Evolutionary conservation across 2,329 filamentous ascomycete species (phyloP), one percentile per base, ranked within the genome.

Genomic region (Endoconidiophora polonica): DNA sequence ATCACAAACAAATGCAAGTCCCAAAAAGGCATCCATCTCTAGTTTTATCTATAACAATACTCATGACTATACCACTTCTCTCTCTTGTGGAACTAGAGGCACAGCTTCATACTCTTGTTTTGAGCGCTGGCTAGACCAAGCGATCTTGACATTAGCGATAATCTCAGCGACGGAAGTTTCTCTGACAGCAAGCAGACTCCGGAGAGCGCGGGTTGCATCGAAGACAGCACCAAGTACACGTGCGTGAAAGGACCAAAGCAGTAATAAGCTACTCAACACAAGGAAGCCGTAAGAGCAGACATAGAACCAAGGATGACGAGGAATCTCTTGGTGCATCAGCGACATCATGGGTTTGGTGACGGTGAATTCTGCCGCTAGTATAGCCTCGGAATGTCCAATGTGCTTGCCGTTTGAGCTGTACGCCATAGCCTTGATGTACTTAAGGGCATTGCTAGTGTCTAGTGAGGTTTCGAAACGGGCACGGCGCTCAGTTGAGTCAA

Each of bases 391-490:
- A 6, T 22, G 23, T 1, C 24, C 26, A 9, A 39, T 29, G 4
- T 36, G 24, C 10, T 29, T 43, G 26, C 47, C 47, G 2, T 16
- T n/a, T 10, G 47, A 22, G n/a, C 43, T 39, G 22, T 43, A 49
- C 3, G 47, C 38, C 6, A 33, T 16, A 7, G 38, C 47, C n/a
- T 33, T 6, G 40, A 49, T 43, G 12, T 39, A 49, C 24, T 42
- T 38, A 12, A 26, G 26, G 10, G 37, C 46, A 7, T 45, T 45
- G 6, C 45, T 20, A 9, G 59, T 49, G 1, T 46, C 42, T 4
- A 63, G 54, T 2, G 56, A 58, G 22, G 69, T 71, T 58, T 72
- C 70, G 55, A 72, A 73, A 22, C 66, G 64, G 4, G 57, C 60
- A 44, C 65, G 65, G 40, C 59, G 47, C 9, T 43, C 47, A 3